These are phyloP conservation scores for Fusarium sublunatum DNA, from an alignment of 2,329 filamentous ascomycete genomes.

Conservation along the genomic window DNA sequence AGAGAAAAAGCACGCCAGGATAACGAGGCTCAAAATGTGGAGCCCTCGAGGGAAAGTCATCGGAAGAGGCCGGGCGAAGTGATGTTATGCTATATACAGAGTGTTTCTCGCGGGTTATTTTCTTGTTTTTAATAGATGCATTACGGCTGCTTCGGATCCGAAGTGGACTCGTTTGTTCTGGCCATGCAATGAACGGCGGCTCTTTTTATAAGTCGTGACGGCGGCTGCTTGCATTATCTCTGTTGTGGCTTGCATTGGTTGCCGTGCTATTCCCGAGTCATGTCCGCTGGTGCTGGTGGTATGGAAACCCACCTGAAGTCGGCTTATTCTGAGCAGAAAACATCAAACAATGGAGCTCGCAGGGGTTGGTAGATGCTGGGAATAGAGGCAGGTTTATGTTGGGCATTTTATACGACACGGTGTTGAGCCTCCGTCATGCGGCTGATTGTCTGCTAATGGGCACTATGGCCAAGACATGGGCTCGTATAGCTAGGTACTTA, in stretches of 20 bases:
- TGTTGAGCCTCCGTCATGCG: conserved; percentile 26
- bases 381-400: conserved; percentile 27
- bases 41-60: conserved; percentile 13
- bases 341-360: conserved; percentile 29
- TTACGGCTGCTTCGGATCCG: conserved; percentile 25
- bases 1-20: conserved; percentile 28
- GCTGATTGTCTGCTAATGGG: conserved; percentile 6
- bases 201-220: conserved; percentile 10
- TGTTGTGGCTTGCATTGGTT: conserved; percentile 26
- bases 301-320: conserved; percentile 20
- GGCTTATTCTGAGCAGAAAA: conserved; percentile 24
- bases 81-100: neutral
- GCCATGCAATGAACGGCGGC: conserved; percentile 20
- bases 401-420: conserved; percentile 12
- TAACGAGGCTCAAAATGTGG: conserved; percentile 22
- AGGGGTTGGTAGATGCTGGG: conserved; percentile 13
- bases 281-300: conserved; percentile 26
- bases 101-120: conserved; percentile 24
- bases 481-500: neutral
- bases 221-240: conserved; percentile 5
- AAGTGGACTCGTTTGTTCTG: conserved; percentile 26
- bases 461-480: too few relatives aligned
- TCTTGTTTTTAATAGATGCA: conserved; percentile 13
- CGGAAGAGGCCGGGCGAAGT: conserved; percentile 39
- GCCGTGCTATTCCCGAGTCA: conserved; percentile 41